phyloP scores from a whole-genome alignment of 371 early-diverging fungal species.

The Entomophthora muscae region DNA sequence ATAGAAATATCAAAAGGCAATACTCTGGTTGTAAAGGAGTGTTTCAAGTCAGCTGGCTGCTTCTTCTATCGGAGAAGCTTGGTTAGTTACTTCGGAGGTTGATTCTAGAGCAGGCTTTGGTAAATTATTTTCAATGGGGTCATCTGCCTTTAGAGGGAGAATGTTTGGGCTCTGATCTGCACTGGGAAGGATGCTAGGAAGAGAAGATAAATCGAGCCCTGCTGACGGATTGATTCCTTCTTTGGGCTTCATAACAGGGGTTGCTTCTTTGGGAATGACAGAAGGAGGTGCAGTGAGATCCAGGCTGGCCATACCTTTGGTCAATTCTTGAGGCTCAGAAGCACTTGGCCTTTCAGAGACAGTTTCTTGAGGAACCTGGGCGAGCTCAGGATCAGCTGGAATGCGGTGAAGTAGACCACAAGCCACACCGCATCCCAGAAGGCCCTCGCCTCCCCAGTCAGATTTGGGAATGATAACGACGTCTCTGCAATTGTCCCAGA shows the following conservation, averaged over 20 bases:
- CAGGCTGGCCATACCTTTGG: not conserved
- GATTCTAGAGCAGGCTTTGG: not conserved
- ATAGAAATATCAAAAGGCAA: too few relatives aligned
- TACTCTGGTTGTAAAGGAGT: too few relatives aligned
- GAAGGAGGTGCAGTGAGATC: not conserved
- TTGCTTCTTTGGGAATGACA: not conserved
- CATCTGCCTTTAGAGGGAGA: not conserved
- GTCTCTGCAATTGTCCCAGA: conserved; percentile 41
- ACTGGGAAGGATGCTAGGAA: not conserved
- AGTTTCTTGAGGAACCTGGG: not conserved
- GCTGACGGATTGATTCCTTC: not conserved
- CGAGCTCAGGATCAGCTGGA: not conserved
- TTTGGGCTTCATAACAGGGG: not conserved
- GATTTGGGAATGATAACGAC: conserved; percentile 44
- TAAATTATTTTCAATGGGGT: not conserved
- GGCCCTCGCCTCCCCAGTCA: conserved; percentile 51
- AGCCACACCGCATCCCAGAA: conserved; percentile 48
- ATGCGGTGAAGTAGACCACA: conserved; percentile 19
- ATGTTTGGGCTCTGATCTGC: not conserved
- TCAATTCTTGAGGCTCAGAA: not conserved
- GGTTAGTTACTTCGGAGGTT: not conserved
- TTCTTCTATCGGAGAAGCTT: not conserved
- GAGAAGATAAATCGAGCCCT: not conserved
- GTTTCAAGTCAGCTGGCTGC: not conserved
- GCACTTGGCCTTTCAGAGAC: not conserved